Evolutionary conservation across 2,329 filamentous ascomycete species (phyloP).

Genomic region (Pseudophaeomoniella oleicola): DNA sequence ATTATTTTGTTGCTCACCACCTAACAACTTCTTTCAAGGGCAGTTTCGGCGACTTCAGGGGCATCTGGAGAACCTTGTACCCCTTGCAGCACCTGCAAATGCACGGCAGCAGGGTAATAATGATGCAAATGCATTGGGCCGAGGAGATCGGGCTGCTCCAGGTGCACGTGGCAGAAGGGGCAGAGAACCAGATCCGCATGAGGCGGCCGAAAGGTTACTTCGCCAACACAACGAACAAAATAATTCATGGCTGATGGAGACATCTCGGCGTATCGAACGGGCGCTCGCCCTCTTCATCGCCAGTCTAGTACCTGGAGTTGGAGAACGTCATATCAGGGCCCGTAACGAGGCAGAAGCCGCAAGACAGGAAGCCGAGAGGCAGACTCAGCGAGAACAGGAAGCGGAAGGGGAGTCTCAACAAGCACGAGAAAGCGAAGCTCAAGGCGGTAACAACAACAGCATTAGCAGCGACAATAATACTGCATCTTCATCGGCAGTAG

Average conservation of each 20-base stretch:
- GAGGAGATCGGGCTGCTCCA: conserved; percentile 1
- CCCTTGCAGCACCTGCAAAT: conserved; percentile 4
- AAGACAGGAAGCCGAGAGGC: conserved; percentile 9
- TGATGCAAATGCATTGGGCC: conserved; percentile 5
- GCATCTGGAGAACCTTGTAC: conserved; percentile 28
- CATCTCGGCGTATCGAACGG: conserved; percentile 29
- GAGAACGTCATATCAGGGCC: conserved; percentile 44
- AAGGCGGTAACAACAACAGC: too few relatives aligned
- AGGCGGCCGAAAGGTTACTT: conserved; percentile 12
- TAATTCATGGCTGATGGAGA: conserved; percentile 7
- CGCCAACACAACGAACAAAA: conserved; percentile 8
- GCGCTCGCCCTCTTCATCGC: conserved; percentile 47
- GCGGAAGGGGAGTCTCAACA: conserved; percentile 3
- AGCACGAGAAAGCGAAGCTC: too few relatives aligned
- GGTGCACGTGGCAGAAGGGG: neutral
- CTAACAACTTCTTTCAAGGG: conserved; percentile 22
- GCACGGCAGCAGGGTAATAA: conserved; percentile 1
- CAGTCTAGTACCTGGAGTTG: conserved; percentile 46
- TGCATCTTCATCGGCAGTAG: too few relatives aligned
- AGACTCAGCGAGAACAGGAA: conserved; percentile 9
- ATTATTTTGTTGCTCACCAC: conserved; percentile 24
- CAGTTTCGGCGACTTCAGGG: conserved; percentile 24
- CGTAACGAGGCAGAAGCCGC: conserved; percentile 35
- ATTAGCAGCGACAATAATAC: too few relatives aligned
- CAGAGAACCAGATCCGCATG: conserved; percentile 7